Base-by-base conservation (phyloP, 23 red algal species). In the Gracilaria caudata region DNA sequence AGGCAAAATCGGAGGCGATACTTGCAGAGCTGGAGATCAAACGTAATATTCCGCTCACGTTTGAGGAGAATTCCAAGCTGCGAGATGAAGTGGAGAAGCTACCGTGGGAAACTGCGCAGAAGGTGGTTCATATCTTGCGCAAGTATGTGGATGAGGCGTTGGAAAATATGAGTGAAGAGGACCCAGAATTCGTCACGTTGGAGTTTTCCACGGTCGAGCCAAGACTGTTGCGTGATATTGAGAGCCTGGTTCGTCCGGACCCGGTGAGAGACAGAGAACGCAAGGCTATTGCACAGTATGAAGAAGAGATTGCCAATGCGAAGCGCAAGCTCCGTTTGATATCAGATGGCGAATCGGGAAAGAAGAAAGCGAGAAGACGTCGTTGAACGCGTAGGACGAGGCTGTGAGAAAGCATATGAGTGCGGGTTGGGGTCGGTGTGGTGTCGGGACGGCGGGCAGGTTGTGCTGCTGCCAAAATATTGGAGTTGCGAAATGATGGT, bases 121-220 rank as follows among this genome's bases (percentile, higher is more conserved):
- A 78, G 41, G 86, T 89, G 23, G 86, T 89, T 38, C n/a, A 79
- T 17, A 89, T 89, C 40, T 73, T 89, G 24, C 86, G 73, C 36
- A 79, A 78, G 73, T 78, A 89, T 59, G 86, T 89, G 12, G 86
- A 89, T 55, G 86, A 65, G 16, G 86, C 86, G 7, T 36, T 89
- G 41, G 33, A 78, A 23, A 28, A 89, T 30, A 57, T 63, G 51
- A 71, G 72, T 23, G 86, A 89, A 23, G 72, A 66, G n/a, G 86
- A 89, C 21, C 86, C 86, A 0, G 74, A 89, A 32, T 89, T 68
- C 35, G 86, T 89, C 29, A 51, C 57, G n/a, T 56, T 89, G 40
- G 86, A 89, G 41, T 79, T 89, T 64, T 78, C 71, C 74, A 79
- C 71, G 7, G 86, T 89, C 30, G 86, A 89, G 73, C 86, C 86